phyloP scores from a whole-genome alignment of 768 basidiomycete genomes.

The Lentinula detonsa region DNA sequence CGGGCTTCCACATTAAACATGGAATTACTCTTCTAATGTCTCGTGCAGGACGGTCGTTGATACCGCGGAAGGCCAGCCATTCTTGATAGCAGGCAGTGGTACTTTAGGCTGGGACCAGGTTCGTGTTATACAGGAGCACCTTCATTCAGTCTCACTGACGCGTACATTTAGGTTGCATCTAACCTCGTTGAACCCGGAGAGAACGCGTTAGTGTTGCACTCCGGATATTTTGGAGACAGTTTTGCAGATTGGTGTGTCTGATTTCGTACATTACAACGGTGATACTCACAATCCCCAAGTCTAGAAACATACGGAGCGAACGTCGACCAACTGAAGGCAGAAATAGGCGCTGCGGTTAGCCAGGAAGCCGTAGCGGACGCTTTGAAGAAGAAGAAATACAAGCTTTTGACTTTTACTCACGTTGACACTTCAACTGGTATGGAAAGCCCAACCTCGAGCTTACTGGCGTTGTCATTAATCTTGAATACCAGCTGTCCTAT shows the following conservation, averaged over 20 bases:
- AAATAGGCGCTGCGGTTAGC: slow-evolving; percentile 72
- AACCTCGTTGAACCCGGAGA: slow-evolving; percentile 86
- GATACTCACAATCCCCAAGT: slow-evolving; percentile 28
- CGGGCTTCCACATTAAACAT: background rate
- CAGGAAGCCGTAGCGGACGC: slow-evolving; percentile 57
- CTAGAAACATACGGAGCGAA: slow-evolving; percentile 84
- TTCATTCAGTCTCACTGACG: background rate
- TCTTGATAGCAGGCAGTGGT: slow-evolving; percentile 91
- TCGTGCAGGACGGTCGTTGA: slow-evolving; percentile 62
- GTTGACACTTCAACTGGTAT: slow-evolving; percentile 85
- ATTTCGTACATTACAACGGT: background rate
- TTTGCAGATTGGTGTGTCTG: slow-evolving; percentile 72
- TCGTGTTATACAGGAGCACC: slow-evolving; percentile 12
- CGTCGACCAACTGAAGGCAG: slow-evolving; percentile 78
- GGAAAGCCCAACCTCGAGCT: background rate
- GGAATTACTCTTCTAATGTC: background rate
- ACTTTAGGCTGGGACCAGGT: slow-evolving; percentile 97
- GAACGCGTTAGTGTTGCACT: slow-evolving; percentile 75
- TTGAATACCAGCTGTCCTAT: slow-evolving; percentile 62
- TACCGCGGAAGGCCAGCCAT: slow-evolving; percentile 77
- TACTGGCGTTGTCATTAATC: background rate
- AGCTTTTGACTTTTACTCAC: slow-evolving; percentile 89
- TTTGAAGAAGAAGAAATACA: slow-evolving; percentile 76
- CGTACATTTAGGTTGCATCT: slow-evolving; percentile 61
- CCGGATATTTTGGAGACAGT: slow-evolving; percentile 92